Conservation (phyloP, 1,139 yeast species). For the Debaryomyces sp. region DNA sequence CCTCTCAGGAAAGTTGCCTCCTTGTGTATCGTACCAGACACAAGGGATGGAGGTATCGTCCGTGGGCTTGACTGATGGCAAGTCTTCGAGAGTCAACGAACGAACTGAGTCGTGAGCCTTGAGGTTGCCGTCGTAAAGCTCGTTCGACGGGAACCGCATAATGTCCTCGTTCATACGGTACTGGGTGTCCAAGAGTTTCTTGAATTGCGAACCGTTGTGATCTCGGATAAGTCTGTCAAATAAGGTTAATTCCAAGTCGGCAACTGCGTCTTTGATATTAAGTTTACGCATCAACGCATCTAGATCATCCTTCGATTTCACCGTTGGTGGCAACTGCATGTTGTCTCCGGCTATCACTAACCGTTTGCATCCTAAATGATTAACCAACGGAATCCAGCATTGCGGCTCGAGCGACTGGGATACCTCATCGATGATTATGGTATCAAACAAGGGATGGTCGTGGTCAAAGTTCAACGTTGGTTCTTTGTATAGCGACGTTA, state of each 20-base stretch:
- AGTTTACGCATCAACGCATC: constrained; percentile 30
- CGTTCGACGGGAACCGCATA: constrained; percentile 76
- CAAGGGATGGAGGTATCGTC: constrained; percentile 37
- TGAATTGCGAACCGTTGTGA: constrained; percentile 48
- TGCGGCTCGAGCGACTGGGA: constrained; percentile 94
- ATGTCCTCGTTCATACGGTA: constrained; percentile 83
- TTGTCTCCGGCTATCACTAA: constrained; percentile 85
- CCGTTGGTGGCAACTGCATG: constrained; percentile 82
- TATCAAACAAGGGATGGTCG: constrained; percentile 60
- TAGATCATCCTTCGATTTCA: constrained; percentile 45
- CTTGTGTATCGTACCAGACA: constrained; percentile 91
- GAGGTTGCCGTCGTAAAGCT: constrained; percentile 64
- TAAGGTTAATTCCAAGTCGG: constrained; percentile 61
- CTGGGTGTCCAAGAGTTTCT: constrained; percentile 67
- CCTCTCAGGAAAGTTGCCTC: constrained; percentile 76
- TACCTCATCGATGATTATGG: constrained; percentile 91
- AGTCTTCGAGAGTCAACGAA: constrained; percentile 53
- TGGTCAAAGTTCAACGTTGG: constrained; percentile 16
- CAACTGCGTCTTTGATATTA: constrained; percentile 30
- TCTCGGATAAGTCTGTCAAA: constrained; percentile 77
- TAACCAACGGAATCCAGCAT: constrained; percentile 92
- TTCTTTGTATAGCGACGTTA: constrained; percentile 50
- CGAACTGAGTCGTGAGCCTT: constrained; percentile 66
- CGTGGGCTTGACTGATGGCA: constrained; percentile 49
- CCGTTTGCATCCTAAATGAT: constrained; percentile 59